A percentile compares a stretch with the other conserved stretches of the same genome.
These are phyloP conservation scores for Hypsizygus ulmarius DNA, from an alignment of 1,284 basidiomycete genomes.

Conservation along the genomic window DNA sequence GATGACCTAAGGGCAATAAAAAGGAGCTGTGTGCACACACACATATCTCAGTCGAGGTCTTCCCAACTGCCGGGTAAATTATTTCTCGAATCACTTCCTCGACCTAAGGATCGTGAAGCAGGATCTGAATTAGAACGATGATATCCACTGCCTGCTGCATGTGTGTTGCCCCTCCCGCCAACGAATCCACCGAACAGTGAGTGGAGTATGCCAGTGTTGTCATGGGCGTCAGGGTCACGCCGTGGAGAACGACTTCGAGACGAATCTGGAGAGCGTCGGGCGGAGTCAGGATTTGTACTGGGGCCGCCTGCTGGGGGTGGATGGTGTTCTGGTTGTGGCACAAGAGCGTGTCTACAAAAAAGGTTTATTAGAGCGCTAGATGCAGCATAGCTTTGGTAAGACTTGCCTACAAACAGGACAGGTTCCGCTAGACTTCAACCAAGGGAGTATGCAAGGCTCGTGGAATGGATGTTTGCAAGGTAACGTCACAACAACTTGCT, in stretches of 20 bases:
- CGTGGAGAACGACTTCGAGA: conserved; percentile 8
- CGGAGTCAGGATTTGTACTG: conserved; percentile 6
- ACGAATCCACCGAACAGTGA: conserved; percentile 29
- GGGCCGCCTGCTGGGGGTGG: conserved; percentile 19
- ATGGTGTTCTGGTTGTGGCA: conserved; percentile 48
- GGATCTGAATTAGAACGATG: conserved; percentile 29
- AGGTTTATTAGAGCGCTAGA: conserved; percentile 3
- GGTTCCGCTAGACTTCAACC: conserved; percentile 80
- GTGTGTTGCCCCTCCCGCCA: conserved; percentile 16
- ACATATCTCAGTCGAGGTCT: conserved; percentile 32
- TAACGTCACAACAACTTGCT: conserved; percentile 65
- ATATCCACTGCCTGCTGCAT: conserved; percentile 20
- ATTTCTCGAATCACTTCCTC: conserved; percentile 9
- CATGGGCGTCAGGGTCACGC: conserved; percentile 8
- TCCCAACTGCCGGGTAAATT: conserved; percentile 39
- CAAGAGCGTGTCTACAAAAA: conserved; percentile 49
- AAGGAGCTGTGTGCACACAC: background rate
- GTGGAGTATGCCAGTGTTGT: conserved; percentile 28
- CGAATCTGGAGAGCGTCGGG: background rate
- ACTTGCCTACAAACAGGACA: conserved; percentile 81
- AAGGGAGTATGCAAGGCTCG: conserved; percentile 75
- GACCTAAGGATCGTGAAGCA: conserved; percentile 15
- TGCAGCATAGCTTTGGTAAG: background rate
- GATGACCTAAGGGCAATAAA: background rate
- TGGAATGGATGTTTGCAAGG: conserved; percentile 84